Percentiles rank a stretch among this genome's conserved stretches.
Conservation (phyloP, 2,329 filamentous ascomycete genomes). For the Colletotrichum aenigma region DNA sequence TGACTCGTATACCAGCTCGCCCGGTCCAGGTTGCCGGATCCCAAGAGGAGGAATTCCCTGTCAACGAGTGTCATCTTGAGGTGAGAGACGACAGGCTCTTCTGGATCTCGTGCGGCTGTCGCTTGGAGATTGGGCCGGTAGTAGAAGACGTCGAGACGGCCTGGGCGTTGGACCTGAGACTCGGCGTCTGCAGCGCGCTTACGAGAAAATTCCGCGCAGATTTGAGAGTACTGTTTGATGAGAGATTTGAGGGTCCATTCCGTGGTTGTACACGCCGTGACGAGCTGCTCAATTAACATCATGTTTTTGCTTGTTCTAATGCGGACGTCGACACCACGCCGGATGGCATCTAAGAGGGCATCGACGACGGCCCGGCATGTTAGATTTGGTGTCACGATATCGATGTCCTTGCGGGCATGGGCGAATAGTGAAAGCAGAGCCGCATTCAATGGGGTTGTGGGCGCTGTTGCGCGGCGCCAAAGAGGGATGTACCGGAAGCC, state of each 20-base stretch:
- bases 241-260: conserved; percentile 65
- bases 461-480: conserved; percentile 51
- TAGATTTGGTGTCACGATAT: conserved; percentile 79
- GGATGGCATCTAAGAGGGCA: conserved; percentile 64
- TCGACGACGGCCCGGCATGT: conserved; percentile 70
- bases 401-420: conserved; percentile 62
- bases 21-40: conserved; percentile 84
- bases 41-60: conserved; percentile 68
- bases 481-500: conserved; percentile 65
- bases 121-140: conserved; percentile 48
- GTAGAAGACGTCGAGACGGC: conserved; percentile 62
- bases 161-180: conserved; percentile 43
- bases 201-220: conserved; percentile 18
- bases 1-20: conserved; percentile 89
- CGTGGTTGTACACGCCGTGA: conserved; percentile 79
- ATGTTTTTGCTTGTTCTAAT: conserved; percentile 71
- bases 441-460: conserved; percentile 70
- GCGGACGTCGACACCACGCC: conserved; percentile 69
- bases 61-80: conserved; percentile 81
- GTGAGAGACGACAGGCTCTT: conserved; percentile 75
- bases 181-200: conserved; percentile 40
- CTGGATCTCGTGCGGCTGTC: conserved; percentile 27
- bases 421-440: conserved; percentile 66
- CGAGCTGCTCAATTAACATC: conserved; percentile 82
- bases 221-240: conserved; percentile 54